Base-by-base conservation (phyloP, 2,329 filamentous ascomycete species). In the Mycosphaerelloides madeirae region DNA sequence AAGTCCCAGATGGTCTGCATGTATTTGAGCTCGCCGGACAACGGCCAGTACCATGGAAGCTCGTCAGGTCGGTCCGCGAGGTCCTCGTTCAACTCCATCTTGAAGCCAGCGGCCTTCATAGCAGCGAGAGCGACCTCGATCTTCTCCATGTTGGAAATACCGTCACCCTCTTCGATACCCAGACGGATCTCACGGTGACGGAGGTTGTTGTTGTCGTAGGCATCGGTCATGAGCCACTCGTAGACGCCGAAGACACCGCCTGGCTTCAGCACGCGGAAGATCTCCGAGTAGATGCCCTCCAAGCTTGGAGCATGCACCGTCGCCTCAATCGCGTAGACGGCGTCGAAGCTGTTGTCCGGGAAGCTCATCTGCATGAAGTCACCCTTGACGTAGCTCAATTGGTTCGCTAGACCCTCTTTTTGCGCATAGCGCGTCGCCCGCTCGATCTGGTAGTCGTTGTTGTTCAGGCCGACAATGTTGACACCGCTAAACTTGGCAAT, bases 301-400 rank as follows among this genome's bases (percentile, higher is more conserved):
- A 97, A 81, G 34, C 82, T 85, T 32, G 91, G 93, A 0, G 93
- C 93, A 67, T 98, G 93, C 39, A 94, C 87, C 3, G 93, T 98
- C 3, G 93, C 93, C 72, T 98, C 93, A 57, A 98, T 97, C 42
- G 90, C 91, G 65, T 97, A 97, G 41, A 96, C 87, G 45, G 88
- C 89, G 60, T 97, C 93, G 68, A 97, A 97, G 15, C 76, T 80
- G 76, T 94, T 87, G 63, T 93, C 86, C 36, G 86, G 83, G 75
- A 97, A 97, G 16, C 83, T 83, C 87, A 97, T 95, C 82, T 95
- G 88, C 91, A 97, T 97, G 68, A 98, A 98, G 64, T 97, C 91
- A 41, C 90, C 91, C 79, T 97, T 96, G 64, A 88, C 84, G 61
- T 88, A 97, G 52, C 77, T 78, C 56, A 95, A 73, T 73, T 95